These are phyloP conservation scores for Fusarium guadeloupense DNA, from an alignment of 2,329 filamentous ascomycete genomes.

Conservation along the genomic window DNA sequence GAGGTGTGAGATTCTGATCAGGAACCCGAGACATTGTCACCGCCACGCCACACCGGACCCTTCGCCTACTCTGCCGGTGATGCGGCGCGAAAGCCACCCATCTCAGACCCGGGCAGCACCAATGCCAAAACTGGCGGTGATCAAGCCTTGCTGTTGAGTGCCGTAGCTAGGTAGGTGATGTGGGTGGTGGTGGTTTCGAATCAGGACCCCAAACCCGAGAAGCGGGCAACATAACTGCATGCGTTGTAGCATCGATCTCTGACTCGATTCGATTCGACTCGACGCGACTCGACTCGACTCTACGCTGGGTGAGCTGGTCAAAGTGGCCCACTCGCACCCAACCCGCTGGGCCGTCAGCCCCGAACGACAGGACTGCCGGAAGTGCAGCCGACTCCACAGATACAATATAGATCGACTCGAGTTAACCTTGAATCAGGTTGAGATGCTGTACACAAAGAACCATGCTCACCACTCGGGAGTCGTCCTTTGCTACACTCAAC, in stretches of 20 bases:
- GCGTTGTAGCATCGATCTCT: slow-evolving; percentile 16
- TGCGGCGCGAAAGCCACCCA: slow-evolving; percentile 36
- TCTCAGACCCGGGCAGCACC: too few species aligned
- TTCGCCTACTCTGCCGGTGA: slow-evolving; percentile 36
- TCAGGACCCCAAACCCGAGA: slow-evolving; percentile 30
- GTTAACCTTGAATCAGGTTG: slow-evolving; percentile 25
- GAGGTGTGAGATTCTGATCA: slow-evolving; percentile 33
- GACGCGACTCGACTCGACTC: slow-evolving; percentile 17
- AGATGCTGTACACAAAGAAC: slow-evolving; percentile 6
- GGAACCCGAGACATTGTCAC: slow-evolving; percentile 45
- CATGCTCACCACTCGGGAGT: slow-evolving; percentile 21
- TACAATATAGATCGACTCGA: slow-evolving; percentile 30
- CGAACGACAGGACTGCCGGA: slow-evolving; percentile 46
- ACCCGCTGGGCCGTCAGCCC: slow-evolving; percentile 43
- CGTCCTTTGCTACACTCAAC: slow-evolving; percentile 17
- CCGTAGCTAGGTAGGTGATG: too few species aligned
- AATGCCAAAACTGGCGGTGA: slow-evolving; percentile 42
- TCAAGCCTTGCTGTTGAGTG: too few species aligned
- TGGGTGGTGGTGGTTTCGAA: slow-evolving; percentile 38
- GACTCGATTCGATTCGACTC: slow-evolving; percentile 30
- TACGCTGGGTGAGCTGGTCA: slow-evolving; percentile 12
- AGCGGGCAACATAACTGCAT: slow-evolving; percentile 21
- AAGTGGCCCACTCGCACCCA: slow-evolving; percentile 41
- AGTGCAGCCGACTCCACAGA: slow-evolving; percentile 45
- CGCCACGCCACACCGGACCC: slow-evolving; percentile 35